Base-by-base conservation (phyloP, 495 filamentous ascomycete genomes). In the Podospora sp. region DNA sequence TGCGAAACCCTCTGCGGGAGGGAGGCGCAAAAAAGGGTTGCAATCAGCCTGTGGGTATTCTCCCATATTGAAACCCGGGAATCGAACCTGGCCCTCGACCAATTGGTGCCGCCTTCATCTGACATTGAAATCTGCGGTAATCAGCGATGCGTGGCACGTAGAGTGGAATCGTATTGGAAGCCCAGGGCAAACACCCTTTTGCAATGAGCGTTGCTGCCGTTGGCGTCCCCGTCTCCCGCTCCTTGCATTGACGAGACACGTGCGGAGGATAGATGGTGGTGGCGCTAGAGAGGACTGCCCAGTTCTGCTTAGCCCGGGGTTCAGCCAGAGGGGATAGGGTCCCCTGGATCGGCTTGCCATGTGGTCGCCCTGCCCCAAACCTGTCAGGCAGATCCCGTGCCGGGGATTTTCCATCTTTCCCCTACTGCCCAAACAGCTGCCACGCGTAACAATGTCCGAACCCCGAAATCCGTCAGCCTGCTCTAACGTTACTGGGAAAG, bases 21-120 rank as follows among this genome's bases (percentile, higher is more conserved):
- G 24, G 25, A 27, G 57, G 26, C 27, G 27, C 8, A 9, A 27
- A 36, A 59, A 59, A 62, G 59, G 29, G 59, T 62, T 50, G 59
- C 59, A 62, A 62, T 62, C 59, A 62, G 59, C 59, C 59, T 62
- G 59, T 62, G 29, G 29, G 59, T 62, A 49, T 62, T 62, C 59
- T 62, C n/a, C 59, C 59, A 62, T 62, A 62, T 26, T 62, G 59
- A 29, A 49, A 49, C 29, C 29, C 59, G 33, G 59, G 26, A 49
- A 46, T 46, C 40, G 9, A 4, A 46, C 40, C 40, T 14, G 16
- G 16, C 40, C 4, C 16, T 46, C 40, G 16, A 46, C 40, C 40
- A 46, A 46, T 46, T 46, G 40, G 5, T 46, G 40, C 40, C 16
- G 40, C 14, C 40, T 46, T 46, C 40, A 46, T 46, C 40, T 46